Percentiles rank a stretch among this genome's conserved stretches.
phyloP scores from a whole-genome alignment of 2,329 filamentous ascomycete genomes.

The Fusarium caatingaense region DNA sequence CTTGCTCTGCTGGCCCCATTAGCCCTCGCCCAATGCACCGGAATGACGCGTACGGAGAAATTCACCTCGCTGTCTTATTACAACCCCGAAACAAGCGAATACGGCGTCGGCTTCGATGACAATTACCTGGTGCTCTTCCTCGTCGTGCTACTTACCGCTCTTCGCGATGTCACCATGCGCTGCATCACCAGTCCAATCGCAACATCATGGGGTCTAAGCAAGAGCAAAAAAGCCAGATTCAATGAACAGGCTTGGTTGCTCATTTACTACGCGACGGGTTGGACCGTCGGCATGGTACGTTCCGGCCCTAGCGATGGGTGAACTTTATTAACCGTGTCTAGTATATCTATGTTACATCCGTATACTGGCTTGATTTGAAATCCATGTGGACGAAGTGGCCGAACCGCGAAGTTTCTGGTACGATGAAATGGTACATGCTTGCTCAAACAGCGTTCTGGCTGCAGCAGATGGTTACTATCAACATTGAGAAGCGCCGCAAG shows the following conservation, averaged over 20 bases:
- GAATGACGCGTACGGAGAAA: slow-evolving; percentile 82
- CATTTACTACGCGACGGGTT: slow-evolving; percentile 84
- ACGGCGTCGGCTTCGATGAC: slow-evolving; percentile 83
- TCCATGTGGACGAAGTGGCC: slow-evolving; percentile 90
- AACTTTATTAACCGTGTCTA: slow-evolving; percentile 48
- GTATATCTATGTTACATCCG: slow-evolving; percentile 83
- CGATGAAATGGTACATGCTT: slow-evolving; percentile 90
- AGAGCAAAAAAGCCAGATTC: slow-evolving; percentile 79
- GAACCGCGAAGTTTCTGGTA: slow-evolving; percentile 74
- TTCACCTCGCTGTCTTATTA: slow-evolving; percentile 90
- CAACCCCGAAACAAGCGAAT: slow-evolving; percentile 73
- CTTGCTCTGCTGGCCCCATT: slow-evolving; percentile 86
- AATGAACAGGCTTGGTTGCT: slow-evolving; percentile 95
- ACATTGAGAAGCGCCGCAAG: slow-evolving; percentile 93
- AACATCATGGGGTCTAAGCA: slow-evolving; percentile 75
- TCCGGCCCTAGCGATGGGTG: neutral
- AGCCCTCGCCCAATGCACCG: slow-evolving; percentile 83
- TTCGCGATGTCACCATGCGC: slow-evolving; percentile 87
- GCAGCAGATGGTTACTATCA: slow-evolving; percentile 91
- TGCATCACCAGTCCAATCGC: slow-evolving; percentile 85
- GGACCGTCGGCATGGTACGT: slow-evolving; percentile 84
- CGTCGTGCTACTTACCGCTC: slow-evolving; percentile 84
- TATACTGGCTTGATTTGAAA: slow-evolving; percentile 80
- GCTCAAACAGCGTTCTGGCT: slow-evolving; percentile 92
- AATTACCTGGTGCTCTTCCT: slow-evolving; percentile 82